phyloP scores from a whole-genome alignment of 2,329 filamentous ascomycete genomes.

The Amylocarpus encephaloides region DNA sequence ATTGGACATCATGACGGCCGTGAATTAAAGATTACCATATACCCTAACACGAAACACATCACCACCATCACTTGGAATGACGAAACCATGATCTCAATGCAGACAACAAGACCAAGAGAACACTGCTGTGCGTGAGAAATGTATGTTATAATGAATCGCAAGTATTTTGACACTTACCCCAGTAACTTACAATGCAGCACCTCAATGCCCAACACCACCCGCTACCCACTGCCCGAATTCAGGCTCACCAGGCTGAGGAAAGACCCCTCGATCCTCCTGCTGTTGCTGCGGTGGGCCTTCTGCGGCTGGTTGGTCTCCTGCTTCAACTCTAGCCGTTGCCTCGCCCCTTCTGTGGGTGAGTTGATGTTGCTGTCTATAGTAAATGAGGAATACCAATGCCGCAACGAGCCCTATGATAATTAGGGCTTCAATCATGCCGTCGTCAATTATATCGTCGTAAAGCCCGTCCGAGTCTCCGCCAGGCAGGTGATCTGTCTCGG shows the following conservation, averaged over 20 bases:
- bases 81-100: no score
- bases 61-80: no score
- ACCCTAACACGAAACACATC: no score
- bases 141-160: neutral
- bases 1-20: no score
- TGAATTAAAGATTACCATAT: no score
- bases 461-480: constrained; percentile 49
- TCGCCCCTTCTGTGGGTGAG: constrained; percentile 43
- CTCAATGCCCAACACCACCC: constrained; percentile 58
- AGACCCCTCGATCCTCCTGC: constrained; percentile 47
- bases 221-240: constrained; percentile 58
- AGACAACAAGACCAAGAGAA: no score
- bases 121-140: no score
- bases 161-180: neutral
- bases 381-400: constrained; percentile 70
- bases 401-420: constrained; percentile 74
- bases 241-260: constrained; percentile 60
- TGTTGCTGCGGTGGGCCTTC: constrained; percentile 21
- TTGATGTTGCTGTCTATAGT: constrained; percentile 69
- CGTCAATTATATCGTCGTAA: constrained; percentile 62
- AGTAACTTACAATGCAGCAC: constrained; percentile 13
- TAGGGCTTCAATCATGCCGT: constrained; percentile 76
- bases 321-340: constrained; percentile 34
- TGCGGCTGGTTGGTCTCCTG: constrained; percentile 25
- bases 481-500: constrained; percentile 50